Base-by-base conservation (phyloP, 805 yeast genomes). In the Lachancea mirantina region DNA sequence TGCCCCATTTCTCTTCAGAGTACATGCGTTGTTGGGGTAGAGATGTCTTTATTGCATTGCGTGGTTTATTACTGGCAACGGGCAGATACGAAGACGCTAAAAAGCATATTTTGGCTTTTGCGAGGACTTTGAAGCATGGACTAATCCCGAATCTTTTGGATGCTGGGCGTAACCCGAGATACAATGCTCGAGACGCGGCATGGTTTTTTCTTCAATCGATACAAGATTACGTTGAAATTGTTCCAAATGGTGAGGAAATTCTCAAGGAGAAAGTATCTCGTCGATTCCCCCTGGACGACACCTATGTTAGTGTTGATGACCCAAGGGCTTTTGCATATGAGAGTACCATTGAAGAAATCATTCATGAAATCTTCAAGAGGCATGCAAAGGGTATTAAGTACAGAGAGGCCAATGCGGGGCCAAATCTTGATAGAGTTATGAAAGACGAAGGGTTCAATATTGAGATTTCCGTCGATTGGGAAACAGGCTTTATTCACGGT, bases 11-110 rank as follows among this genome's bases (percentile, higher is more conserved):
- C 61, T 78, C 92, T 52, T 72, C 71, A 38, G 85, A 81, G 43
- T 88, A 82, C 57, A 87, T 89, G 95, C 71, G 98, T 57, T 85
- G 96, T 55, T 89, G 98, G 98, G 98, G 98, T 14, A 72, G 98
- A 52, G 98, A 89, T 59, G 94, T 87, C 1, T 92, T 92, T 54
- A 80, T 89, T 28, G 72, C 96, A 0, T 67, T 82, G 26, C 67
- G 95, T 40, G 98, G 98, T 0, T 65, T 89, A 30, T 60, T 87
- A 35, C 61, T 87, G 15, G 78, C 82, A 1, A 72, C 96, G 0
- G 88, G 81, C 8, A 67, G 97, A 35, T 76, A 55, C 50, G 84
- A 80, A 1, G 85, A 78, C 27, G 96, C 96, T 1, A 78, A 70
- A 48, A 53, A 61, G 23, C 98, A 89, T 54, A 84, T 89, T 39